Conservation (phyloP, 2,329 filamentous ascomycete genomes). For the Xylogone sp. region DNA sequence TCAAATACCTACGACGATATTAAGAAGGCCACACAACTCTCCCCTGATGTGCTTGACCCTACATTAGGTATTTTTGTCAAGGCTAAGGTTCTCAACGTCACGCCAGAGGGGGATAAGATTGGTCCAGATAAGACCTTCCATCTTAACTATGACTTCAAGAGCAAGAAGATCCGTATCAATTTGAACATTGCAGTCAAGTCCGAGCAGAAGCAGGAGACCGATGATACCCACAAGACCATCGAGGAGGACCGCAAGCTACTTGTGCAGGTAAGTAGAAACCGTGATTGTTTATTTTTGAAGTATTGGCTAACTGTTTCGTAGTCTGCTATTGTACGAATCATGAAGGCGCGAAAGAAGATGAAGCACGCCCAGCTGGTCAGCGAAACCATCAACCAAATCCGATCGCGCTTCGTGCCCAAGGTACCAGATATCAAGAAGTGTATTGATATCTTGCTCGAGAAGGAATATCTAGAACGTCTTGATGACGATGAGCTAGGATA, state of each 20-base stretch:
- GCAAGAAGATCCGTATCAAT: constrained; percentile 97
- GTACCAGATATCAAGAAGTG: constrained; percentile 98
- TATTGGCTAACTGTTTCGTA: constrained; percentile 38
- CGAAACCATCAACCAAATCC: constrained; percentile 95
- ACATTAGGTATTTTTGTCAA: constrained; percentile 85
- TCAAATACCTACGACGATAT: constrained; percentile 86
- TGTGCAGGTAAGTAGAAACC: constrained; percentile 70
- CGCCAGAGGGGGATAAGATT: constrained; percentile 69
- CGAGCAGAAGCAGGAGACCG: constrained; percentile 93
- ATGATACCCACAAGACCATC: constrained; percentile 98
- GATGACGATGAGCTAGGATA: constrained; percentile 95
- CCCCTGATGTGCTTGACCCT: constrained; percentile 79
- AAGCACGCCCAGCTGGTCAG: constrained; percentile 93
- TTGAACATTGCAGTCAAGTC: constrained; percentile 92
- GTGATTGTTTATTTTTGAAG: constrained; percentile 3
- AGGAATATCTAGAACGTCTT: constrained; percentile 95
- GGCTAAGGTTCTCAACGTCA: constrained; percentile 79
- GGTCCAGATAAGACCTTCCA: constrained; percentile 75
- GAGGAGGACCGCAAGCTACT: constrained; percentile 96
- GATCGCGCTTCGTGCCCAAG: constrained; percentile 87
- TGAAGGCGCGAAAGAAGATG: constrained; percentile 99
- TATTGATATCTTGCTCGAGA: constrained; percentile 97
- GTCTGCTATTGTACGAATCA: constrained; percentile 98
- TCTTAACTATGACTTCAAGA: constrained; percentile 94
- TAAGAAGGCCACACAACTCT: constrained; percentile 72